phyloP scores from a whole-genome alignment of 306 rosid genomes.

The Phaseolus lunatus region DNA sequence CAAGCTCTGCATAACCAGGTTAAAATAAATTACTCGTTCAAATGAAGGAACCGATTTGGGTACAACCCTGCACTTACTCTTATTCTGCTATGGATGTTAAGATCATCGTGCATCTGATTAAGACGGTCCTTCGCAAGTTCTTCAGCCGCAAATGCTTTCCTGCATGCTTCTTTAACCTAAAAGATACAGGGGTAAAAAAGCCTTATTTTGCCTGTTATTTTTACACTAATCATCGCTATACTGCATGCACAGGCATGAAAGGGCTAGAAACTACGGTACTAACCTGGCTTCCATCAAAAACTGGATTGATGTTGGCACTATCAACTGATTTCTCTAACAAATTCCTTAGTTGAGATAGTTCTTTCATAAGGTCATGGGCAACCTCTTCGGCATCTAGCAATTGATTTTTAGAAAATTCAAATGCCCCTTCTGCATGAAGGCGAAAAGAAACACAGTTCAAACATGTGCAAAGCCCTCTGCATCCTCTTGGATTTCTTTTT shows the following conservation, averaged over 20 bases:
- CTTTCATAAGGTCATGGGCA: slow-evolving; percentile 70
- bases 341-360: slow-evolving; percentile 61
- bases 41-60: slow-evolving; percentile 14
- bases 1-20: slow-evolving; percentile 58
- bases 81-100: slow-evolving; percentile 72
- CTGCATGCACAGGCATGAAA: background rate
- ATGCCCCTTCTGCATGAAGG: slow-evolving; percentile 87
- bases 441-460: slow-evolving; percentile 84
- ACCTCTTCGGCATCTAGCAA: slow-evolving; percentile 78
- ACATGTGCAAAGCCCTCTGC: slow-evolving; percentile 89
- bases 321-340: slow-evolving; percentile 55
- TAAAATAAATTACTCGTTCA: slow-evolving; percentile 14
- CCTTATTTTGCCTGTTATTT: slow-evolving; percentile 9
- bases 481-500: slow-evolving; percentile 84
- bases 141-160: slow-evolving; percentile 71
- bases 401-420: slow-evolving; percentile 87
- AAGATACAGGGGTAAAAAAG: slow-evolving; percentile 20
- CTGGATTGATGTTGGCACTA: slow-evolving; percentile 40
- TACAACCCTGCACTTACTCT: slow-evolving; percentile 49
- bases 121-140: slow-evolving; percentile 65
- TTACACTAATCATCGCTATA: background rate
- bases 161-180: slow-evolving; percentile 82
- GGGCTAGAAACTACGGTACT: slow-evolving; percentile 35
- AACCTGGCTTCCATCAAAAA: slow-evolving; percentile 53
- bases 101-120: slow-evolving; percentile 70